These are phyloP conservation scores for Coemansia sp. DNA, from an alignment of 192 early-diverging fungal species.

Conservation along the genomic window DNA sequence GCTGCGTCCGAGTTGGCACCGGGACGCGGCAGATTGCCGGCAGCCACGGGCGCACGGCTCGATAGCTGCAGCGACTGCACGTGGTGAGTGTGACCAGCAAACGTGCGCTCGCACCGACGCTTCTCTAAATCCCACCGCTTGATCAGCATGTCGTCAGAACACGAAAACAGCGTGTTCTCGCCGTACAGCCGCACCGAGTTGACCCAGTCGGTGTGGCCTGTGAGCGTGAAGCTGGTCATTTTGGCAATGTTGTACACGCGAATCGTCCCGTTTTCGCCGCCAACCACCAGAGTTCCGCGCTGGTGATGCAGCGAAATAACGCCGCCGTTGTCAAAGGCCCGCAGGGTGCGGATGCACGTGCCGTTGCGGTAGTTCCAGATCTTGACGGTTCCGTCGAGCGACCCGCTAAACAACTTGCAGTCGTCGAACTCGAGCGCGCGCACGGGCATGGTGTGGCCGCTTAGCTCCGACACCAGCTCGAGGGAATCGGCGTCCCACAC, in stretches of 20 bases:
- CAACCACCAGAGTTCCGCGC: conserved; percentile 72
- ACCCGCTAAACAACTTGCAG: conserved; percentile 85
- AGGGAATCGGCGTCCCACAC: conserved; percentile 87
- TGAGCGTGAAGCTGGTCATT: conserved; percentile 59
- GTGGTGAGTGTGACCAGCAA: conserved; percentile 69
- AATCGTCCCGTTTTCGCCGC: conserved; percentile 79
- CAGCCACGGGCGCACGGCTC: conserved; percentile 9
- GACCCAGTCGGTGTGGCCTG: conserved; percentile 87
- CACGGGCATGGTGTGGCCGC: conserved; percentile 83
- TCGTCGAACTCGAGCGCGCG: conserved; percentile 93
- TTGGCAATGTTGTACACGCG: conserved; percentile 76
- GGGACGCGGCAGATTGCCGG: neutral
- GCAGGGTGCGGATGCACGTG: conserved; percentile 76
- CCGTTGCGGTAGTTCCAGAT: conserved; percentile 93
- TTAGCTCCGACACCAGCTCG: conserved; percentile 69
- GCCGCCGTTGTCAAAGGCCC: conserved; percentile 57
- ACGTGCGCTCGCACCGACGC: conserved; percentile 62
- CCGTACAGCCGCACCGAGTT: conserved; percentile 82
- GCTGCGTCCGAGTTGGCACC: conserved; percentile 4
- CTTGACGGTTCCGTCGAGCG: conserved; percentile 84
- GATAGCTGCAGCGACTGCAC: conserved; percentile 62
- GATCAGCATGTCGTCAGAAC: conserved; percentile 84
- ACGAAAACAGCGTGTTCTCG: conserved; percentile 66
- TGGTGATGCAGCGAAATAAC: conserved; percentile 83
- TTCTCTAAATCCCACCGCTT: conserved; percentile 81